Evolutionary conservation across 805 yeast species (phyloP).

Genomic region (Brettanomyces sp.): DNA sequence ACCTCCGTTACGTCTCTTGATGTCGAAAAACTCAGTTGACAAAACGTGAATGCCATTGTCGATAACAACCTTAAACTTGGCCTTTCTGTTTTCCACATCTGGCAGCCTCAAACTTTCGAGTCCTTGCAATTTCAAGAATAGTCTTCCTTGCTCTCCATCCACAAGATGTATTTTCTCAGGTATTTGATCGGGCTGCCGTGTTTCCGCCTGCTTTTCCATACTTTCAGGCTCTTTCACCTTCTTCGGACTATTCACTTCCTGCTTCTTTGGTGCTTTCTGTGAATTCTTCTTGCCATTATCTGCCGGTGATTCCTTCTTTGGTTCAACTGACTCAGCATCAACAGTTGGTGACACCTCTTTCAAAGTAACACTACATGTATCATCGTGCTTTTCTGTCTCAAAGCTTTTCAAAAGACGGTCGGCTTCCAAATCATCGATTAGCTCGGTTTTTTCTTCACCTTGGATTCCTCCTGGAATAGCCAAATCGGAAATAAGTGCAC

Average conservation of each 20-base stretch:
- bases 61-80: constrained; percentile 42
- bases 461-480: constrained; percentile 19
- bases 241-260: not conserved
- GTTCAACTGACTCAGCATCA: not conserved
- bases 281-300: too few relatives aligned
- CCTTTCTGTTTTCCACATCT: constrained; percentile 34
- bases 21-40: constrained; percentile 39
- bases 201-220: not conserved
- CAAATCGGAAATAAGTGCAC: constrained; percentile 19
- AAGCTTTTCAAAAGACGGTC: not conserved
- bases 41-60: constrained; percentile 82
- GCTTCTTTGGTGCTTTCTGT: too few relatives aligned
- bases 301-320: not conserved
- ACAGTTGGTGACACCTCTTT: not conserved
- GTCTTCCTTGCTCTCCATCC: constrained; percentile 35
- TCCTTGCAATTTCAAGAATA: constrained; percentile 42
- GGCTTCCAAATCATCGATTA: not conserved
- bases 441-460: not conserved
- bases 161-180: constrained; percentile 5
- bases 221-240: not conserved
- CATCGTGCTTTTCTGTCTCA: not conserved
- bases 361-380: not conserved
- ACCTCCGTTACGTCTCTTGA: constrained; percentile 16
- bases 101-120: constrained; percentile 39
- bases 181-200: not conserved